Evolutionary conservation across 192 early-diverging fungal species (phyloP).

Genomic region (Backusella sp.): DNA sequence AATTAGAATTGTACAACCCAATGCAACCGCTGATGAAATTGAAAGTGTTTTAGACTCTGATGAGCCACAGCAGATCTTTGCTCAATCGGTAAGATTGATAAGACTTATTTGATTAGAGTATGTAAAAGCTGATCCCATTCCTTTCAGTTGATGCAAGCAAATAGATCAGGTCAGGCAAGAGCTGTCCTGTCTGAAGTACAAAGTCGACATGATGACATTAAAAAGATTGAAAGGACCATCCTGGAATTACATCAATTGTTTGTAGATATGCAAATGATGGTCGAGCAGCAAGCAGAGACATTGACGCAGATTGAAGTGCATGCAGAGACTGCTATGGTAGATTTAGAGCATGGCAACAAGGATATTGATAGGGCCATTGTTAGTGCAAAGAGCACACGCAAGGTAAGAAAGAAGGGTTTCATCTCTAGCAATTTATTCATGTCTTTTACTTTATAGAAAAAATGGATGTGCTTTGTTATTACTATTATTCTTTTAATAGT

Average conservation of each 20-base stretch:
- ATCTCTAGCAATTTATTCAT: not conserved
- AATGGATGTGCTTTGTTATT: conserved; percentile 36
- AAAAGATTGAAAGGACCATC: conserved; percentile 86
- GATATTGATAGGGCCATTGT: conserved; percentile 58
- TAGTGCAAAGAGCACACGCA: conserved; percentile 41
- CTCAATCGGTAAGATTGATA: conserved; percentile 64
- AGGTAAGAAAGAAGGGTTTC: conserved; percentile 16
- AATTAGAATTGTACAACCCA: conserved; percentile 82
- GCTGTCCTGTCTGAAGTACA: conserved; percentile 82
- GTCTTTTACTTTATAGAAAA: conserved; percentile 28
- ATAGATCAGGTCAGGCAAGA: conserved; percentile 78
- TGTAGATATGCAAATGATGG: conserved; percentile 84
- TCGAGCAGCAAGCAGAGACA: conserved; percentile 71
- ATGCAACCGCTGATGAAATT: conserved; percentile 74
- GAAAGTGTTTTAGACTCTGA: conserved; percentile 73
- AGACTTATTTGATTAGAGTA: not conserved
- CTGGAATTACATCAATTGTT: conserved; percentile 87
- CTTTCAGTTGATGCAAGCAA: conserved; percentile 64
- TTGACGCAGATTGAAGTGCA: conserved; percentile 72
- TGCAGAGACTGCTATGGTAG: conserved; percentile 54
- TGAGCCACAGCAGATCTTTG: conserved; percentile 74
- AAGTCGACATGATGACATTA: conserved; percentile 80
- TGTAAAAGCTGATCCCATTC: not conserved
- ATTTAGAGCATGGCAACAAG: conserved; percentile 66
- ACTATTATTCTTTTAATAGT: conserved; percentile 33